Evolutionary conservation across 1,284 basidiomycete genomes (phyloP).

Genomic region (Trichosporon coremiiforme): DNA sequence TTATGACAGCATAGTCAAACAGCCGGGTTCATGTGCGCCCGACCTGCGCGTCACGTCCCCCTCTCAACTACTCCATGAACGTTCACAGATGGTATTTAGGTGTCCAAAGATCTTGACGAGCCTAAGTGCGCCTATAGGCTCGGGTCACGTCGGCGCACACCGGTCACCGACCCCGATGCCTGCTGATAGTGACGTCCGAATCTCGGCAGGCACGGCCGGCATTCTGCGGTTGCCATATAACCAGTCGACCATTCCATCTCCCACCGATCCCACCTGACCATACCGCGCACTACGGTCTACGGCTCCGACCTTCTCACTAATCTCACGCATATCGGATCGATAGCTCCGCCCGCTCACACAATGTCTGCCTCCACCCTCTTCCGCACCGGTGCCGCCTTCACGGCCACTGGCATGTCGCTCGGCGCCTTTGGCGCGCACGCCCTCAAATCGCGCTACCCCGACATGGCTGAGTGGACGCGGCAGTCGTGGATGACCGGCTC

Average conservation of each 20-base stretch:
- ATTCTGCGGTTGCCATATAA: neutral
- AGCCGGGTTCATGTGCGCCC: neutral
- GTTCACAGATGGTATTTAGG: neutral
- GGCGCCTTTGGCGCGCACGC: conserved; percentile 56
- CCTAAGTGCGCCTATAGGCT: conserved; percentile 2
- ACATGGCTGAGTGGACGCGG: conserved; percentile 45
- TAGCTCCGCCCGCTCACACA: neutral
- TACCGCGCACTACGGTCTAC: too few species aligned
- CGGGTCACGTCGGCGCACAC: neutral
- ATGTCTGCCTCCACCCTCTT: conserved; percentile 34
- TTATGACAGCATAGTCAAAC: neutral
- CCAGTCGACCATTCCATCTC: too few species aligned
- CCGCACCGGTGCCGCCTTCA: conserved; percentile 46
- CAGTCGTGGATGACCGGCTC: conserved; percentile 51
- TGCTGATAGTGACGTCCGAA: neutral
- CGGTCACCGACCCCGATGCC: neutral
- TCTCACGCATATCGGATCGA: neutral
- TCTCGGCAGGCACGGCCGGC: neutral
- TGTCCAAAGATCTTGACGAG: neutral
- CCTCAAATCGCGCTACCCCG: conserved; percentile 46
- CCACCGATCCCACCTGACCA: too few species aligned
- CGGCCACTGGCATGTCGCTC: conserved; percentile 53
- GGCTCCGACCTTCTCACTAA: neutral
- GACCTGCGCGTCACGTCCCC: neutral
- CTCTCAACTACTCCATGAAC: too few species aligned